Evolutionary conservation across 2,329 filamentous ascomycete genomes (phyloP).

Genomic region (Pseudogymnoascus sp.): DNA sequence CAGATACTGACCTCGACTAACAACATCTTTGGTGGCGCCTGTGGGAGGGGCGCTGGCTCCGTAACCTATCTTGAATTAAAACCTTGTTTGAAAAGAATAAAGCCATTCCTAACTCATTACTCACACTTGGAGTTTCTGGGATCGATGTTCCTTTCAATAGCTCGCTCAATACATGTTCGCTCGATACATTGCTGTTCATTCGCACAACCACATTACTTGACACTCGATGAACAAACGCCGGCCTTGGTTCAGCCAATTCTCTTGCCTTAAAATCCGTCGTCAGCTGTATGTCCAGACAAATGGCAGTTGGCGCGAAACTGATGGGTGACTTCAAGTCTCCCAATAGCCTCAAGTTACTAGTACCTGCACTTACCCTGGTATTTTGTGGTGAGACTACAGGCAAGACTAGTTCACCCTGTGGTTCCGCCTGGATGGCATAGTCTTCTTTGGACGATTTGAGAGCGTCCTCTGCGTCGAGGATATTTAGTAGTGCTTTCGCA

Average conservation of each 20-base stretch:
- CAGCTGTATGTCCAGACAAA: background rate
- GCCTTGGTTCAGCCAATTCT: background rate
- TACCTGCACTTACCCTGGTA: constrained; percentile 15
- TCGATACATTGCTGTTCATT: background rate
- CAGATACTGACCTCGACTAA: constrained; percentile 20
- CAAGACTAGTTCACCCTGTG: background rate
- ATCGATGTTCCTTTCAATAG: background rate
- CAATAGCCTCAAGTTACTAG: constrained; percentile 12
- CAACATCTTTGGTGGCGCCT: constrained; percentile 17
- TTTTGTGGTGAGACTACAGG: constrained; percentile 10
- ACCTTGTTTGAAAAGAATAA: background rate
- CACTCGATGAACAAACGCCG: background rate
- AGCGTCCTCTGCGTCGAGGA: constrained; percentile 19
- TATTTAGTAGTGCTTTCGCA: constrained; percentile 21
- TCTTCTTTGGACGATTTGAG: background rate
- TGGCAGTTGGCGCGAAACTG: constrained; percentile 19
- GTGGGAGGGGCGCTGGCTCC: background rate
- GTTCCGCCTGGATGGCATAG: background rate
- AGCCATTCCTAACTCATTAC: background rate
- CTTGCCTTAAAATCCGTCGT: background rate
- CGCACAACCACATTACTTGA: background rate
- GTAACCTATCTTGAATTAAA: background rate
- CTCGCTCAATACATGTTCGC: background rate
- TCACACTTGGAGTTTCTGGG: background rate
- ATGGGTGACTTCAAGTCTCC: constrained; percentile 11